Evolutionary conservation across 202 grass and related monocot genomes (phyloP), one percentile per base, ranked within the genome.

Genomic region (Eragrostis tef): DNA sequence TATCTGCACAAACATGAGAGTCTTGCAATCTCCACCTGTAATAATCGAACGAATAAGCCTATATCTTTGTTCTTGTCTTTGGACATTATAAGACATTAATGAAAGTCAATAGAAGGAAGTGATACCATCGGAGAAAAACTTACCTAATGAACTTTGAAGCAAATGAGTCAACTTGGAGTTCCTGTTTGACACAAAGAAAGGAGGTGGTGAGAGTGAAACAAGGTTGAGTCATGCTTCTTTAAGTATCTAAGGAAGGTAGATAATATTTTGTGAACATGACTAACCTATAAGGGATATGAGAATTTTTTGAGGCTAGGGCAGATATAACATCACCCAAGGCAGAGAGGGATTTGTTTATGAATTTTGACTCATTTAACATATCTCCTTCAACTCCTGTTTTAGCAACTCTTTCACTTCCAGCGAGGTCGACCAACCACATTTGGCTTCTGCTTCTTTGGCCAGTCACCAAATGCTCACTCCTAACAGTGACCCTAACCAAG

Each of bases 111-210:
- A 39, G 1, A 46, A 67, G 17, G 11, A 26, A 47, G 71, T 6
- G 16, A 52, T 67, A 71, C 24, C 27, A 62, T 0, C 42, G 29
- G 70, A 36, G 83, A 20, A 26, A 77, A 80, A 69, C 70, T 78
- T 87, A 99, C 93, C 96, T 75, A 99, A 81, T 64, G 96, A 99
- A 67, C 89, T 96, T 75, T 96, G 96, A 21, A 99, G 96, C 60
- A 99, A 73, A 89, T 96, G 96, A 22, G 96, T 99, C 79, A 99
- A 70, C 85, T 96, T 99, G 36, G 96, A 99, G 56, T 99, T 99
- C 86, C 90, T 96, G 71, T 87, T 91, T 85, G 68, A 67, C 17
- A 87, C 56, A 1, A 61, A 71, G 87, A 59, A 8, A 64, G 59
- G n/a, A n/a, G n/a, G n/a, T n/a, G n/a, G 29, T 76, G 20, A 87